These are phyloP conservation scores for Flammula alnicola DNA, from an alignment of 1,284 basidiomycete genomes.

Conservation along the genomic window DNA sequence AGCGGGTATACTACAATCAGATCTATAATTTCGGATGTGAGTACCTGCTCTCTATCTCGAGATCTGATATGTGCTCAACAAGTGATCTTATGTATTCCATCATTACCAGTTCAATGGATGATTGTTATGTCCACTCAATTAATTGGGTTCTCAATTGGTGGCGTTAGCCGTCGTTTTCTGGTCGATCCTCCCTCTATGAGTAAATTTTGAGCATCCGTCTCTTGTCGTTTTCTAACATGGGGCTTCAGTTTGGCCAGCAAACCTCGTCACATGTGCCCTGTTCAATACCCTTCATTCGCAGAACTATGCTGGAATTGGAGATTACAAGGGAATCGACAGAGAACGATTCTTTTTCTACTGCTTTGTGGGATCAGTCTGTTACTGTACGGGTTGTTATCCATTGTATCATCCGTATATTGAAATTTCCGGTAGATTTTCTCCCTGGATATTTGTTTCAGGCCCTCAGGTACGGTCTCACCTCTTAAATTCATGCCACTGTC, in stretches of 20 bases:
- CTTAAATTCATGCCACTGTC: not conserved
- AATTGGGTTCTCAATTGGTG: constrained; percentile 84
- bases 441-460: constrained; percentile 74
- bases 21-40: constrained; percentile 60
- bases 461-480: constrained; percentile 54
- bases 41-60: no score
- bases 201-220: constrained; percentile 45
- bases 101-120: constrained; percentile 71
- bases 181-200: constrained; percentile 87
- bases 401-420: not conserved
- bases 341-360: constrained; percentile 75
- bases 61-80: no score
- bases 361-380: constrained; percentile 56
- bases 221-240: constrained; percentile 6
- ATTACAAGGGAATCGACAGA: constrained; percentile 66
- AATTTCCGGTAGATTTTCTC: constrained; percentile 45
- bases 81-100: no score
- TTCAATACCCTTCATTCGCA: constrained; percentile 74
- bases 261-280: constrained; percentile 81
- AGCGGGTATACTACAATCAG: constrained; percentile 67
- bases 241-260: constrained; percentile 75
- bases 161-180: constrained; percentile 74
- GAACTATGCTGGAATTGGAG: constrained; percentile 59
- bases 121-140: constrained; percentile 81
- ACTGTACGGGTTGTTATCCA: constrained; percentile 30